Conservation (phyloP, 2,329 filamentous ascomycete species). For the Paracorniculantispora psalliotae region DNA sequence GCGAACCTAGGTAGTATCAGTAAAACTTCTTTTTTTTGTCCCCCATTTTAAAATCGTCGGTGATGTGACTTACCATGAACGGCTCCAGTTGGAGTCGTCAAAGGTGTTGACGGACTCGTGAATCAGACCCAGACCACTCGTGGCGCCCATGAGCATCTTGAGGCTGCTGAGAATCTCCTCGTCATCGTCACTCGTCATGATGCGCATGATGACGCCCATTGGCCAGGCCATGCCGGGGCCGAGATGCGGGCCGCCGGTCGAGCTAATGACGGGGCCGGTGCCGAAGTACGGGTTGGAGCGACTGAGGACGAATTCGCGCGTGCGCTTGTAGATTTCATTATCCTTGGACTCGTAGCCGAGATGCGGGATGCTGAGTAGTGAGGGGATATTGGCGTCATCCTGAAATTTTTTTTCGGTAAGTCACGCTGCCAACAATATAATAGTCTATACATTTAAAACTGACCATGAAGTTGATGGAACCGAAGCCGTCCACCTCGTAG, state of each 20-base stretch:
- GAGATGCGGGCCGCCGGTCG: conserved; percentile 48
- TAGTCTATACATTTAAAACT: background rate
- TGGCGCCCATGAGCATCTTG: conserved; percentile 59
- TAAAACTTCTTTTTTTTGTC: background rate
- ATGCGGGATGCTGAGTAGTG: conserved; percentile 56
- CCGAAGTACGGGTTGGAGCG: conserved; percentile 70
- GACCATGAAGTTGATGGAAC: conserved; percentile 53
- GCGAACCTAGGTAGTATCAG: conserved; percentile 60
- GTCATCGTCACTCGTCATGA: conserved; percentile 72
- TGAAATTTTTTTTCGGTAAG: conserved; percentile 9
- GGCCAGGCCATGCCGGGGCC: conserved; percentile 75
- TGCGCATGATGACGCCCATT: conserved; percentile 76
- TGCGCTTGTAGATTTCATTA: conserved; percentile 63
- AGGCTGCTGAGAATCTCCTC: conserved; percentile 67
- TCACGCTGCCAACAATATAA: background rate
- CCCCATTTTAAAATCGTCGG: background rate
- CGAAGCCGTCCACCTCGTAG: conserved; percentile 66
- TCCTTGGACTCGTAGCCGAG: conserved; percentile 54
- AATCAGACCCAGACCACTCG: conserved; percentile 67
- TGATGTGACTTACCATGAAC: conserved; percentile 29
- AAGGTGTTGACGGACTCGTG: conserved; percentile 56
- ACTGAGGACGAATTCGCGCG: conserved; percentile 67
- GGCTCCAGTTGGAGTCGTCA: conserved; percentile 28
- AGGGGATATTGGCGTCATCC: conserved; percentile 61
- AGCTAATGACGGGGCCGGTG: conserved; percentile 46